Evolutionary conservation across 1,284 basidiomycete genomes (phyloP).

Genomic region (Singerocomus inundabilis): DNA sequence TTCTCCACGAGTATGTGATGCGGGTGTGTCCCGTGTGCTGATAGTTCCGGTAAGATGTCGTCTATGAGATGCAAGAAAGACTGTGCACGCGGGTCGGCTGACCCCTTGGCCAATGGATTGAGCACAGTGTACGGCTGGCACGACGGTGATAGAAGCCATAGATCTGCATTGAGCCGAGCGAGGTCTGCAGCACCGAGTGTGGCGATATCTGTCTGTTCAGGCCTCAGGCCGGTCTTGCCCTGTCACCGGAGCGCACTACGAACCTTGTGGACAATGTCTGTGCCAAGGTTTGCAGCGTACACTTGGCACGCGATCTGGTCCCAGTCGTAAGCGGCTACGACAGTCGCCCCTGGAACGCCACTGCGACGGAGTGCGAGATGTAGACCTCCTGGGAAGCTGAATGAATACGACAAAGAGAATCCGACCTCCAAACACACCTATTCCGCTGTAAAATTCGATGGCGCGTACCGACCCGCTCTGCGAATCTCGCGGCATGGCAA

Average conservation of each 20-base stretch:
- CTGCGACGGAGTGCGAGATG: slow-evolving; percentile 64
- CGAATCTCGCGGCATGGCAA: slow-evolving; percentile 14
- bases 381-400: slow-evolving; percentile 55
- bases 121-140: slow-evolving; percentile 81
- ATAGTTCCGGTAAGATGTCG: slow-evolving; percentile 62
- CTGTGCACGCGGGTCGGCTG: slow-evolving; percentile 66
- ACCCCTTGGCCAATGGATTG: slow-evolving; percentile 67
- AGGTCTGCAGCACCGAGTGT: slow-evolving; percentile 49
- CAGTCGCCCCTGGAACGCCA: slow-evolving; percentile 38
- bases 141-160: slow-evolving; percentile 76
- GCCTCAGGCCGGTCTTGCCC: neutral
- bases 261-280: slow-evolving; percentile 50
- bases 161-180: slow-evolving; percentile 44
- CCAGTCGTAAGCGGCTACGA: slow-evolving; percentile 72
- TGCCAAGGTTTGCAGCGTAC: slow-evolving; percentile 57
- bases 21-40: slow-evolving; percentile 44
- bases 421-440: slow-evolving; percentile 43
- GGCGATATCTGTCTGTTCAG: slow-evolving; percentile 58
- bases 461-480: slow-evolving; percentile 38
- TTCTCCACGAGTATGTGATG: slow-evolving; percentile 68
- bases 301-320: slow-evolving; percentile 69
- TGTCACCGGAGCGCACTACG: neutral
- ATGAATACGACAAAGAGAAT: slow-evolving; percentile 13
- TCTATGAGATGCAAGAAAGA: slow-evolving; percentile 71
- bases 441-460: slow-evolving; percentile 78